Evolutionary conservation across 2,329 filamentous ascomycete species (phyloP), one percentile per base, ranked within the genome.

Genomic region (Pseudocercospora vitis): DNA sequence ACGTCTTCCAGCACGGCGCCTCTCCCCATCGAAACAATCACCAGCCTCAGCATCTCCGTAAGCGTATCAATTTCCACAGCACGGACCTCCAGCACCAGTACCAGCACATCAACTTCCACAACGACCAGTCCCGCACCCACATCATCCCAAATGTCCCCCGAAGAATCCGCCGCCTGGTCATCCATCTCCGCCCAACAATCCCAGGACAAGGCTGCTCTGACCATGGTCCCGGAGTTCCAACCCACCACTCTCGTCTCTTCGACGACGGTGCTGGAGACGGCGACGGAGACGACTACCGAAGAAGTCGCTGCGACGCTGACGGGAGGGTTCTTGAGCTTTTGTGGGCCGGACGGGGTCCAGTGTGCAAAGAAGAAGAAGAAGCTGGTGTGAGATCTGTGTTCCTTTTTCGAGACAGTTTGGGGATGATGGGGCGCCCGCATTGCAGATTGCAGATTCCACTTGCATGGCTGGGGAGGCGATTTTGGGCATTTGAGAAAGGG

Each of bases 161-260:
- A 42, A 42, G 37, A 42, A 12, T 42, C 37, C 37, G 37, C 37
- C 21, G 37, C 37, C 4, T 42, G 37, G 37, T 42, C 37, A 1
- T 42, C 37, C 11, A 21, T 42, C 37, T 24, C n/a, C 2, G 37
- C 37, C n/a, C 37, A 42, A 11, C 21, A 18, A 8, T 42, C 37
- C 21, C 12, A 18, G 11, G 21, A 42, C 21, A 12, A 12, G 21
- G 37, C 37, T n/a, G 37, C 37, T n/a, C 8, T 42, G 9, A 42
- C 37, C 18, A 42, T 42, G 19, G 37, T 42, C 11, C 37, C 33
- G 3, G 33, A 37, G 16, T 37, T 37, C 7, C 33, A 7, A 1
- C 18, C 37, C 24, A 42, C 37, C 11, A 42, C 37, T 42, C 37
- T 42, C 19, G 18, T 42, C 37, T 42, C 37, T n/a, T 23, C 24